A percentile compares a stretch with the other conserved stretches of the same genome.
Conservation (phyloP, 1,139 yeast species). For the Zhuliangozyma parablackwelliae region DNA sequence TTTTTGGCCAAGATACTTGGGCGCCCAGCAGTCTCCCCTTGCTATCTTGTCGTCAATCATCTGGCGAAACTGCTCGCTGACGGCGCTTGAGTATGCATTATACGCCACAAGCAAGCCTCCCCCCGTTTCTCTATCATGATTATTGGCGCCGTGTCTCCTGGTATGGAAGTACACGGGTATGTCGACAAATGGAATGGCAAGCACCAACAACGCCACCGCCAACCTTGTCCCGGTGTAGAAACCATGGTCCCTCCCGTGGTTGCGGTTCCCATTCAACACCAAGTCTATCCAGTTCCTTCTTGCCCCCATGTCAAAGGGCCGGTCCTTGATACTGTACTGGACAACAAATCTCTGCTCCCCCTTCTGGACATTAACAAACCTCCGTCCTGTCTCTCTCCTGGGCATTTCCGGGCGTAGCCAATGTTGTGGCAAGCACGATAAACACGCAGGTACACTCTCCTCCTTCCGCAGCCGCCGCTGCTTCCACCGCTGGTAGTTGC, state of each 20-base stretch:
- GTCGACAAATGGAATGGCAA: constrained; percentile 30
- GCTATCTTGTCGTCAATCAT: constrained; percentile 17
- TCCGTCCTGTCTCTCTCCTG: constrained; percentile 25
- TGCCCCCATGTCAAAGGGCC: constrained; percentile 28
- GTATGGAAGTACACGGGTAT: constrained; percentile 11
- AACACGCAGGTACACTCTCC: no score
- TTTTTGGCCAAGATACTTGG: constrained; percentile 14
- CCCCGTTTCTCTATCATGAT: constrained; percentile 5
- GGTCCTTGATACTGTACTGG: constrained; percentile 19
- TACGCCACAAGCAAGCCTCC: constrained; percentile 7
- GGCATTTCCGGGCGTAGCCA: constrained; percentile 13
- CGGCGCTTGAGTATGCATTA: constrained; percentile 9
- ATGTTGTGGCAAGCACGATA: background rate
- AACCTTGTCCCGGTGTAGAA: constrained; percentile 12
- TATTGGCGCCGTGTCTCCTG: background rate
- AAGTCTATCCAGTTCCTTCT: constrained; percentile 32
- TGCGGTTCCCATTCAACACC: constrained; percentile 26
- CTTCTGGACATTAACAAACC: constrained; percentile 28
- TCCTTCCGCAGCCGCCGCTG: constrained; percentile 5
- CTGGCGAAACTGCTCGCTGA: constrained; percentile 17
- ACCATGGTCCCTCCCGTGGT: constrained; percentile 11
- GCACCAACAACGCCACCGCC: constrained; percentile 16
- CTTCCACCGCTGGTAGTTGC: constrained; percentile 19
- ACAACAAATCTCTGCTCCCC: constrained; percentile 27
- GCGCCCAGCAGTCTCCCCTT: constrained; percentile 5